These are phyloP conservation scores for Bipolaris oryzae DNA, from an alignment of 2,329 filamentous ascomycete species.

Conservation along the genomic window DNA sequence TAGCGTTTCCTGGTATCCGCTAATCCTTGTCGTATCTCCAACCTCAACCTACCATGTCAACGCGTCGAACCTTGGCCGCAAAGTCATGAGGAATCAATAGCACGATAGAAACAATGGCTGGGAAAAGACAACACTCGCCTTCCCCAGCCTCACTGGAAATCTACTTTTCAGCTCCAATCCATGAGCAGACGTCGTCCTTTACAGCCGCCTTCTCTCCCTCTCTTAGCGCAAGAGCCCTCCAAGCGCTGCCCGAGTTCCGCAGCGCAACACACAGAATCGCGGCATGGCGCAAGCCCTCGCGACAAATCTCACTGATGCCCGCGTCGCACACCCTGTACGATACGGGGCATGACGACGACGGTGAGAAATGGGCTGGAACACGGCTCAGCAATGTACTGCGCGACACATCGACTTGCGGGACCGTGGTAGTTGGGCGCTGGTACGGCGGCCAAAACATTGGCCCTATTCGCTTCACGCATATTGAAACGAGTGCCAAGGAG, in stretches of 20 bases:
- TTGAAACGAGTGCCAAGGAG: slow-evolving; percentile 56
- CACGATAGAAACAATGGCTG: slow-evolving; percentile 31
- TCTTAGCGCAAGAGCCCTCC: slow-evolving; percentile 49
- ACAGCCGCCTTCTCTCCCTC: slow-evolving; percentile 57
- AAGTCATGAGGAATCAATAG: neutral
- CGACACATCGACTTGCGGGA: slow-evolving; percentile 52
- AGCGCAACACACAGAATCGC: slow-evolving; percentile 58
- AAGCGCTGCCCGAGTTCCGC: slow-evolving; percentile 52
- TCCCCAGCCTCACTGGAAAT: slow-evolving; percentile 36
- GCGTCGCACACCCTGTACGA: slow-evolving; percentile 48
- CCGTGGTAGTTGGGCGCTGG: slow-evolving; percentile 61
- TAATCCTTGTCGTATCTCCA: slow-evolving; percentile 10
- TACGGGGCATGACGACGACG: slow-evolving; percentile 59
- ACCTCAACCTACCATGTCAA: slow-evolving; percentile 8
- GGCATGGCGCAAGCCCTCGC: slow-evolving; percentile 57
- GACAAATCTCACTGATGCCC: slow-evolving; percentile 54
- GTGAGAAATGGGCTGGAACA: slow-evolving; percentile 59
- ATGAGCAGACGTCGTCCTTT: slow-evolving; percentile 60
- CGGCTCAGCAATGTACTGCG: slow-evolving; percentile 56
- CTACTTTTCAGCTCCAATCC: slow-evolving; percentile 54
- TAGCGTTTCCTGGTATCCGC: neutral
- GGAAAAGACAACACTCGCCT: slow-evolving; percentile 38
- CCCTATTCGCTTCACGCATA: slow-evolving; percentile 59
- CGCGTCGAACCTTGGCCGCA: neutral
- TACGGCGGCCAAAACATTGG: slow-evolving; percentile 61